These are phyloP conservation scores for Balansia obtecta DNA, from an alignment of 2,329 filamentous ascomycete genomes.

Conservation along the genomic window DNA sequence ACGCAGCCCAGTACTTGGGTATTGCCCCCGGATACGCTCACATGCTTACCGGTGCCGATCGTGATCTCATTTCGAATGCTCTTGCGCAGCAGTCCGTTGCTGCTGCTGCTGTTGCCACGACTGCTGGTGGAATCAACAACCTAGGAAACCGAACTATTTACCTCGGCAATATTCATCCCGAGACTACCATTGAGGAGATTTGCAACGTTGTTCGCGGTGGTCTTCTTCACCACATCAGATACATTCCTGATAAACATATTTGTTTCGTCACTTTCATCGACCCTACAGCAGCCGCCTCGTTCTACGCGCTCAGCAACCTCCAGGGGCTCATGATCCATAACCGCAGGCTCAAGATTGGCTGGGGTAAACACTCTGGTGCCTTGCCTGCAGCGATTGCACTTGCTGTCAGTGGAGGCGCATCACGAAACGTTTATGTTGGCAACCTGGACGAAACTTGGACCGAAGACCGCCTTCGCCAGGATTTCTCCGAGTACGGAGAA, in stretches of 20 bases:
- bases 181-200: conserved; percentile 98
- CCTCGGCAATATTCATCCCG: conserved; percentile 94
- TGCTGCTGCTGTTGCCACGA: conserved; percentile 90
- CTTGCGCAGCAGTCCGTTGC: conserved; percentile 96
- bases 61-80: conserved; percentile 91
- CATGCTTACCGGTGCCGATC: conserved; percentile 89
- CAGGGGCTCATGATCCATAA: conserved; percentile 99
- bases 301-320: conserved; percentile 94
- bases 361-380: conserved; percentile 97
- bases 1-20: conserved; percentile 92
- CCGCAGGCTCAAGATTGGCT: conserved; percentile 91
- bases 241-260: conserved; percentile 99
- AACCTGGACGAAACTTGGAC: conserved; percentile 97
- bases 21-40: conserved; percentile 95
- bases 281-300: conserved; percentile 91
- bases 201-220: conserved; percentile 97
- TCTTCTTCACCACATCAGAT: conserved; percentile 92
- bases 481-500: conserved; percentile 95
- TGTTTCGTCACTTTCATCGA: conserved; percentile 99
- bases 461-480: conserved; percentile 86
- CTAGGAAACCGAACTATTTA: conserved; percentile 96
- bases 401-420: conserved; percentile 90
- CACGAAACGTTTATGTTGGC: conserved; percentile 96
- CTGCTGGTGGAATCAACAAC: conserved; percentile 93
- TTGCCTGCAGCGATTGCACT: conserved; percentile 91